phyloP scores from a whole-genome alignment of 208 protist species.

The Chromosphaera perkinsii region DNA sequence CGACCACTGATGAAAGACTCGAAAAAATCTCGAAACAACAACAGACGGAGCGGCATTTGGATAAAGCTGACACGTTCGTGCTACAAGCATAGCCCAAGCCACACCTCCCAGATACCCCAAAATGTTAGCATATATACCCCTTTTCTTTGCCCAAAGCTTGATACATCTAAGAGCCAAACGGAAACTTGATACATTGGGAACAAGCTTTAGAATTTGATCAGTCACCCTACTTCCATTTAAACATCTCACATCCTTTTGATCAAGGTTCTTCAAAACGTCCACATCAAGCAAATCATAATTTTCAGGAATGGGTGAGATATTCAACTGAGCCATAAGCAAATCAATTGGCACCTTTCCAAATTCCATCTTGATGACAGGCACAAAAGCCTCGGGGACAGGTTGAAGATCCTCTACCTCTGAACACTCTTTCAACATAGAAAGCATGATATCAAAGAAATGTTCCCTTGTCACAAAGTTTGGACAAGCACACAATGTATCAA shows the following conservation, averaged over 20 bases:
- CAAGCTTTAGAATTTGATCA: conserved; percentile 87
- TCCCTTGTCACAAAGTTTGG: conserved; percentile 79
- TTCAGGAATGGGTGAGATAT: not conserved
- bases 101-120: conserved; percentile 93
- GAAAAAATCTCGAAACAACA: conserved; percentile 87
- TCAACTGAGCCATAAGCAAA: conserved; percentile 3
- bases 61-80: conserved; percentile 92
- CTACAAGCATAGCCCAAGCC: conserved; percentile 87
- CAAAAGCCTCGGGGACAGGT: conserved; percentile 79
- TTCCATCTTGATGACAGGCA: conserved; percentile 91
- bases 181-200: conserved; percentile 87
- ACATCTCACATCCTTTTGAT: conserved; percentile 72
- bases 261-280: conserved; percentile 75
- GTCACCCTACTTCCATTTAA: conserved; percentile 89
- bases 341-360: conserved; percentile 78
- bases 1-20: conserved; percentile 75
- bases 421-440: conserved; percentile 58
- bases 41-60: conserved; percentile 83
- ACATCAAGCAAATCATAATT: conserved; percentile 73
- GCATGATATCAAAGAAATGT: conserved; percentile 85
- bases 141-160: conserved; percentile 87
- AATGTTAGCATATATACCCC: conserved; percentile 89
- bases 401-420: conserved; percentile 34
- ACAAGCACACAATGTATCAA: conserved; percentile 86
- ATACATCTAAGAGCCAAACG: conserved; percentile 85